Percentiles rank a stretch among this genome's conserved stretches.
These are phyloP conservation scores for Blepharisma undulans DNA, from an alignment of 169 alveolate species.

Conservation along the genomic window DNA sequence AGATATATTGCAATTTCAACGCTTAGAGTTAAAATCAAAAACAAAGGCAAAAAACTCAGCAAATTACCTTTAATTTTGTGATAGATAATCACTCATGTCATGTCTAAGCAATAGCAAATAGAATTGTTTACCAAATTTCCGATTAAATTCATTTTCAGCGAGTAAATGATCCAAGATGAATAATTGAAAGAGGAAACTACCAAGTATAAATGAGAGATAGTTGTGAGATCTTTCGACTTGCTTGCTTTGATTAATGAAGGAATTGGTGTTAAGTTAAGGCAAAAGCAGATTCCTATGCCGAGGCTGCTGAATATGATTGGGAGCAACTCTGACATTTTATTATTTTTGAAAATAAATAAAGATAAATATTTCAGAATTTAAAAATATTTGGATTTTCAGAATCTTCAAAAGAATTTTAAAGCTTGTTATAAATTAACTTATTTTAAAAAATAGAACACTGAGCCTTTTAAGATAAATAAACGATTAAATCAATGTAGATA, in stretches of 20 bases:
- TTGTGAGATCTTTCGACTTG: background rate
- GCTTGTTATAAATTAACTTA: too few species aligned
- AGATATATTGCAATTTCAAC: background rate
- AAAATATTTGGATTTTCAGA: too few species aligned
- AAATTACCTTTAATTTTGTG: background rate
- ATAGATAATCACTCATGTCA: background rate
- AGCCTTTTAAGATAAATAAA: too few species aligned
- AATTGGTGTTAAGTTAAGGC: background rate
- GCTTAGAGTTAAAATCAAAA: background rate
- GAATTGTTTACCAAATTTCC: background rate
- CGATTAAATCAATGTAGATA: too few species aligned
- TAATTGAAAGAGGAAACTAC: background rate
- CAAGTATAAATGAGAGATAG: constrained; percentile 10
- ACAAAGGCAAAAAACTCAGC: background rate
- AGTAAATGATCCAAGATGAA: background rate
- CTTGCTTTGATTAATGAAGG: background rate
- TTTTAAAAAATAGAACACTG: too few species aligned
- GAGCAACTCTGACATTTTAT: background rate
- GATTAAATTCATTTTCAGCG: background rate
- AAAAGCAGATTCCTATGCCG: background rate
- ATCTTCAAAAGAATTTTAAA: too few species aligned
- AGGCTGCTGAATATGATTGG: background rate
- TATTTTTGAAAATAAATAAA: too few species aligned
- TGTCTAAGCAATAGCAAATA: background rate
- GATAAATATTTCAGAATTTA: too few species aligned